Base-by-base conservation (phyloP, 2,329 filamentous ascomycete species). In the Simplicillium aogashimaense region DNA sequence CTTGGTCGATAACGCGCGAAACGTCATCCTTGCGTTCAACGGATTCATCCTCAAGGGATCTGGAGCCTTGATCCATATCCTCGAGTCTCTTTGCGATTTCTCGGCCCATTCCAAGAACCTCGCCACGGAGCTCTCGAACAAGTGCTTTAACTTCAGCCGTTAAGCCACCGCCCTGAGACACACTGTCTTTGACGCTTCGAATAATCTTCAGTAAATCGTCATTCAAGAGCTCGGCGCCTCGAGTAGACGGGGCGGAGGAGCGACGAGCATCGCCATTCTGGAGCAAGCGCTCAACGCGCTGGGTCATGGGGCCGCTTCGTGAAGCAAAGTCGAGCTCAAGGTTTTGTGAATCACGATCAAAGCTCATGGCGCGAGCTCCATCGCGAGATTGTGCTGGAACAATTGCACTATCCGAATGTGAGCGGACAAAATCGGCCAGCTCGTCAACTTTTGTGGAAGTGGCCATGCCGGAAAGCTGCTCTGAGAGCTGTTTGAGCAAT, bases 91-190 rank as follows among this genome's bases (percentile, higher is more conserved):
- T 82, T 32, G 84, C 88, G 36, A 97, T 78, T 49, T 95, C 88
- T 42, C 90, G 76, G 4, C 90, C 90, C 89, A 95, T 95, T 3
- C 88, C 89, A 4, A 95, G 71, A 8, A 97, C 88, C 56, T 97
- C 90, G 3, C 88, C 89, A 16, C 90, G 81, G 29, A 97, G 72
- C 53, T 95, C 89, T 17, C 88, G 81, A 8, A 95, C 85, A 8
- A 95, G 72, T 4, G 86, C 81, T 61, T 97, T 97, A 47, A 95
- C 86, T 57, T 94, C 87, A 41, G 87, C 87, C 2, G 88, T 95
- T 38, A 95, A 74, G 5, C 89, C 87, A 43, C 90, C 90, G 32
- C 86, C 81, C 58, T 94, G 86, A 1, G 86, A 74, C 42, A 95
- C 84, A 50, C 88, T 95, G 56, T 94, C 88, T 57, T 94, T 95